Evolutionary conservation across 495 filamentous ascomycete species (phyloP), one percentile per base, ranked within the genome.

Genomic region (Sporormia fimetaria): DNA sequence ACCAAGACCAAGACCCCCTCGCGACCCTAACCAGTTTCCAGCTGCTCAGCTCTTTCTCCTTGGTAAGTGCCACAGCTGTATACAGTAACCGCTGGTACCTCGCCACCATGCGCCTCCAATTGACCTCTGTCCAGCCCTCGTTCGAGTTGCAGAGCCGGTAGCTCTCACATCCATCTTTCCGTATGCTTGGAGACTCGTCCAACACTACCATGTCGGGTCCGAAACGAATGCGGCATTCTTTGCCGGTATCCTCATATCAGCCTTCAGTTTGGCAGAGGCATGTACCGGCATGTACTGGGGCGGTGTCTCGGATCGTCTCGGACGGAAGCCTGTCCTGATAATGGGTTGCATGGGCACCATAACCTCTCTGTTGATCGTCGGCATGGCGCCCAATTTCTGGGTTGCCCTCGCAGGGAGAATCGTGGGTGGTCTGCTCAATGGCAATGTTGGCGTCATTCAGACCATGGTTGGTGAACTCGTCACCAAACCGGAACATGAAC

Each of bases 381-480:
- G 86, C n/a, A 74, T 93, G 48, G 75, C 86, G 7, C 62, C 73
- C 21, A 90, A 80, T 51, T 77, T 88, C 49, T 83, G 81, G 78
- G 57, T 81, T 31, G 86, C 85, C 4, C 61, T 93, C 27, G 40
- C 69, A 24, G 87, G 83, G 11, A 68, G 87, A 43, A 69, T 75
- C n/a, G 59, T 92, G 5, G 84, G 82, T 9, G 87, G 87, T 16
- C 61, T 80, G 3, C 63, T 94, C 28, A 93, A 93, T 64, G 84
- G 84, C 28, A 92, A 92, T 49, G 79, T 88, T 52, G 84, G 79
- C 7, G 83, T 92, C 22, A 84, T 92, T 43, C 83, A 88, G 58
- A 88, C 83, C n/a, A 88, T 88, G 82, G 83, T 92, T 16, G 83
- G 78, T 15, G 84, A 92, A 56, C 51, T 88, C 35, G 80, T 88